phyloP scores from a whole-genome alignment of 2,329 filamentous ascomycete species.

The Phialocephala sp. region DNA sequence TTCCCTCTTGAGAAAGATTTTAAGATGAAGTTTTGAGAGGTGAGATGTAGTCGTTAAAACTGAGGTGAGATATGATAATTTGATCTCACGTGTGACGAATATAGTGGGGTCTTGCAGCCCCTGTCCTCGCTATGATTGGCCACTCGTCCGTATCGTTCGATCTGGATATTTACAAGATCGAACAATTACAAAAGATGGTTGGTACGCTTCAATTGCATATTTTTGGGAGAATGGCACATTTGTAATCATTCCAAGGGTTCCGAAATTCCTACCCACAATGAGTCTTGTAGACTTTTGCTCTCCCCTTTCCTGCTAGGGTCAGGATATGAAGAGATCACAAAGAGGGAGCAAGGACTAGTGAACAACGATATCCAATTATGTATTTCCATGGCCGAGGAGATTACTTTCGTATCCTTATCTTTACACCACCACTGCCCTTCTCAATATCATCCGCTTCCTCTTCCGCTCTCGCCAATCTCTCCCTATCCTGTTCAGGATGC shows the following conservation, averaged over 20 bases:
- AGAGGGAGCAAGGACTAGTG: too few relatives aligned
- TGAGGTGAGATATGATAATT: background rate
- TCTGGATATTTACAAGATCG: background rate
- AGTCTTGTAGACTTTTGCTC: too few relatives aligned
- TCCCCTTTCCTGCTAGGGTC: too few relatives aligned
- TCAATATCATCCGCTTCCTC: background rate
- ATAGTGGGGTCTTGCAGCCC: background rate
- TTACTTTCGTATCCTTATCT: background rate
- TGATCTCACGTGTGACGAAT: background rate
- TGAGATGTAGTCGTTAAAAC: background rate
- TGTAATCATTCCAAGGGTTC: too few relatives aligned
- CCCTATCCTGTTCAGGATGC: constrained; percentile 19
- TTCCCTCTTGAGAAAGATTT: background rate
- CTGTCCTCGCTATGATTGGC: background rate
- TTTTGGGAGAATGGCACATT: background rate
- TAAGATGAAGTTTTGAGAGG: background rate
- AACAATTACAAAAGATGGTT: background rate
- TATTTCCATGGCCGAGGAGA: background rate
- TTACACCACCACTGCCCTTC: background rate
- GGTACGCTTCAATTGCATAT: background rate
- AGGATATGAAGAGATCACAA: too few relatives aligned
- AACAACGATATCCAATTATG: background rate
- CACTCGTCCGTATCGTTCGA: background rate
- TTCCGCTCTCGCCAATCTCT: background rate
- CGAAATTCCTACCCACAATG: too few relatives aligned